Conservation (phyloP, 768 basidiomycete genomes). For the Daedaleopsis nitida region DNA sequence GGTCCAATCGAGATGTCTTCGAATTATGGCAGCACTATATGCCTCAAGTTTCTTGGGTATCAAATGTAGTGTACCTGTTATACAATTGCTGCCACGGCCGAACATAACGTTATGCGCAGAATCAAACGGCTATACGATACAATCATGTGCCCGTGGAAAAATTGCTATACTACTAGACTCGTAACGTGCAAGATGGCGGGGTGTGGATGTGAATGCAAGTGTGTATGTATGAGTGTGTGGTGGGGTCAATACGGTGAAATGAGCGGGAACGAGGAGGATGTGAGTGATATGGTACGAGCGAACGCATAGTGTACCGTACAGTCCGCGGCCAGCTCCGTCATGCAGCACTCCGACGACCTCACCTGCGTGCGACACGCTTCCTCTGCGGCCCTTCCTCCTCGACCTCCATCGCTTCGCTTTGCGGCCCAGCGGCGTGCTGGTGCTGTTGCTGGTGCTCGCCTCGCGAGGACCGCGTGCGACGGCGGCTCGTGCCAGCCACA, state of each 20-base stretch:
- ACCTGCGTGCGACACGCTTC: conserved; percentile 72
- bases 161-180: neutral
- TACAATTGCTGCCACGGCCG: conserved; percentile 19
- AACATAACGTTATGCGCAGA: conserved; percentile 17
- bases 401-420: conserved; percentile 57
- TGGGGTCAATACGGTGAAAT: neutral
- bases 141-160: conserved; percentile 13
- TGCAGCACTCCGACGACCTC: no score
- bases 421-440: conserved; percentile 17
- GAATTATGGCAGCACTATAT: no score
- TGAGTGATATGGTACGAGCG: neutral
- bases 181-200: neutral
- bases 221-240: neutral
- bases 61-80: conserved; percentile 3
- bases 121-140: conserved; percentile 22
- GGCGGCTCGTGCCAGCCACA: conserved; percentile 39
- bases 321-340: neutral
- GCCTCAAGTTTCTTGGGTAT: no score
- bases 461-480: conserved; percentile 59
- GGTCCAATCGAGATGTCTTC: no score
- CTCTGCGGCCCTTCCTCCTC: conserved; percentile 76
- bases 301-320: conserved; percentile 1
- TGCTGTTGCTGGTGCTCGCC: conserved; percentile 38
- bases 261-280: neutral
- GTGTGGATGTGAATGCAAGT: neutral